Base-by-base conservation (phyloP, 768 basidiomycete genomes). In the Pisolithus orientalis region DNA sequence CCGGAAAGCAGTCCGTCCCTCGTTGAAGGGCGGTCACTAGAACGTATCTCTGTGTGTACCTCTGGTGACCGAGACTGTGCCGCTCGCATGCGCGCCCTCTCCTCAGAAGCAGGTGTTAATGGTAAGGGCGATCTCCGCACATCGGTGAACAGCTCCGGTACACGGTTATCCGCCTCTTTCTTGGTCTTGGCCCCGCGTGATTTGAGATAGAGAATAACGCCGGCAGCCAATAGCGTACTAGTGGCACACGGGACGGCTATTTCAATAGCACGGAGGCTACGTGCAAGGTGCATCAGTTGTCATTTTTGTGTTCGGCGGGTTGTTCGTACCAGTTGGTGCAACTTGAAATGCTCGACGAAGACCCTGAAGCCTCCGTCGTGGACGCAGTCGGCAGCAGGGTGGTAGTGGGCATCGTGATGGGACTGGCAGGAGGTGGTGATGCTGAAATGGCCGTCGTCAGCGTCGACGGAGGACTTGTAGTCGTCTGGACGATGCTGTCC, bases 151-250 rank as follows among this genome's bases (percentile, higher is more conserved):
- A 53, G 59, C 17, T 43, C 25, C 1, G 58, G 48, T 44, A 2
- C 44, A 8, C 37, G 24, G 32, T 31, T 52, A 27, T 55, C 50
- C 21, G 34, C 47, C 29, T 51, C 8, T 5, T n/a, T 38, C 16
- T 27, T 11, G 16, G 24, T 40, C 31, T 9, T 53, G 32, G 49
- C 47, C 38, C 8, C 48, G 46, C 48, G 39, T 24, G 37, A 58
- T 34, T n/a, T 50, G n/a, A 42, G n/a, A 42, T 24, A 42, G 17
- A 61, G 21, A 34, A 53, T 44, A 40, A 56, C 25, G 42, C 50
- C 29, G 0, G 42, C 25, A 17, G 47, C 27, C 40, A 45, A 5
- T 6, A 61, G 24, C 5, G 39, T 28, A 3, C 49, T 31, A 37
- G 54, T 39, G 7, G 8, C 32, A 24, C 40, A 57, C 11, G 48